A percentile compares a stretch with the other conserved stretches of the same genome.
These are phyloP conservation scores for Fusarium napiforme DNA, from an alignment of 2,329 filamentous ascomycete species.

Conservation along the genomic window DNA sequence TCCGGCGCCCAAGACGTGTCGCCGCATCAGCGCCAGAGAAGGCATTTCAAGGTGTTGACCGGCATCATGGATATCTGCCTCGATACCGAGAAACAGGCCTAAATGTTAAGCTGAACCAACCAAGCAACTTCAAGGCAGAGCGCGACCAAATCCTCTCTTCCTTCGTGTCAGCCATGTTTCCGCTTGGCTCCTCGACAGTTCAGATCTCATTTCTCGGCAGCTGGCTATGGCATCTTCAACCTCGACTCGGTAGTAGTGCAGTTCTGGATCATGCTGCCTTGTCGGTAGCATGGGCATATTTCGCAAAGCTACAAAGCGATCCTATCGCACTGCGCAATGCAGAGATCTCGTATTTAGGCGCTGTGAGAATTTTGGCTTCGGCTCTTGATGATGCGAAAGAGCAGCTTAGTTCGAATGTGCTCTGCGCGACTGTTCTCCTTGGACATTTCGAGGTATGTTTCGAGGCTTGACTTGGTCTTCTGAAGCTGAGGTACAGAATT, in stretches of 20 bases:
- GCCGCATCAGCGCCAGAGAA: too few species aligned
- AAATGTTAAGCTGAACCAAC: too few species aligned
- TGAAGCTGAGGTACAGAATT: fast-evolving
- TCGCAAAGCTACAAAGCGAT: background rate
- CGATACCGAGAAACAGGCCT: too few species aligned
- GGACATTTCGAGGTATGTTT: fast-evolving
- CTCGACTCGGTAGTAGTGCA: background rate
- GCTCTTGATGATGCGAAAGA: background rate
- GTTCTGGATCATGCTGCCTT: background rate
- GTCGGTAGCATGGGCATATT: background rate
- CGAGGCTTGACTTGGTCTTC: fast-evolving
- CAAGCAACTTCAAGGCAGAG: background rate
- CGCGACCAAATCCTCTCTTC: background rate
- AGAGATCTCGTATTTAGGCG: fast-evolving
- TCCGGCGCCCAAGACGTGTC: too few species aligned
- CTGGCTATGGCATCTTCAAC: background rate
- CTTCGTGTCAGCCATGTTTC: background rate
- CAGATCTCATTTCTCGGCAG: background rate
- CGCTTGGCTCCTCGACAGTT: fast-evolving
- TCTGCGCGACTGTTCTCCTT: background rate
- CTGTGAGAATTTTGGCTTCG: background rate
- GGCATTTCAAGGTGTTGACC: too few species aligned
- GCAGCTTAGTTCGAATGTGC: background rate
- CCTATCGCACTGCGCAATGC: background rate
- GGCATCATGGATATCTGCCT: too few species aligned